Conservation (phyloP, 2,329 filamentous ascomycete species). For the Fusarium sp. region DNA sequence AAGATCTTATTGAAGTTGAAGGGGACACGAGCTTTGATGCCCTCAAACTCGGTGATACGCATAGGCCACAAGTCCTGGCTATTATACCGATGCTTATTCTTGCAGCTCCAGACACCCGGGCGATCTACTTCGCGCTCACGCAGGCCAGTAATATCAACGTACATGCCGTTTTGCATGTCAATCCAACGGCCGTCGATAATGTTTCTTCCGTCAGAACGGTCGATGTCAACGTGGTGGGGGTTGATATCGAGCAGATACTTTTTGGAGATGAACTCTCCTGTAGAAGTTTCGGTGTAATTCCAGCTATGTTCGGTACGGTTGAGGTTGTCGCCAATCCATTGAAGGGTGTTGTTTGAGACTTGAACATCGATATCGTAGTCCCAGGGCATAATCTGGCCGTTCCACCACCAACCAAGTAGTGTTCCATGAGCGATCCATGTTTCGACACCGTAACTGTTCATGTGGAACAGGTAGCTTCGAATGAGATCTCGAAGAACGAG, state of each 20-base stretch:
- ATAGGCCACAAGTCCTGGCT: slow-evolving; percentile 81
- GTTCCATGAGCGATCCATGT: slow-evolving; percentile 91
- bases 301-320: slow-evolving; percentile 77
- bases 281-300: slow-evolving; percentile 56
- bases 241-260: slow-evolving; percentile 82
- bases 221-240: slow-evolving; percentile 71
- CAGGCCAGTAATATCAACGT: slow-evolving; percentile 84
- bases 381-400: slow-evolving; percentile 80
- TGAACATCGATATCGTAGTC: slow-evolving; percentile 88
- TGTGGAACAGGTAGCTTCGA: slow-evolving; percentile 77
- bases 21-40: slow-evolving; percentile 75
- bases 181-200: slow-evolving; percentile 89
- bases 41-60: slow-evolving; percentile 79
- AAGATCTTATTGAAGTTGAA: slow-evolving; percentile 75
- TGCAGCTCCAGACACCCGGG: slow-evolving; percentile 80
- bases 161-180: slow-evolving; percentile 79
- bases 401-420: slow-evolving; percentile 91
- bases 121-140: slow-evolving; percentile 69
- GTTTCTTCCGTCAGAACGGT: slow-evolving; percentile 75
- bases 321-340: slow-evolving; percentile 70
- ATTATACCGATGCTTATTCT: slow-evolving; percentile 80
- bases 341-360: slow-evolving; percentile 74
- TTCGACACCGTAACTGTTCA: slow-evolving; percentile 73
- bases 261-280: slow-evolving; percentile 53
- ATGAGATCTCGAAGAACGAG: slow-evolving; percentile 75